Evolutionary conservation across 208 protist genomes (phyloP), one percentile per base, ranked within the genome.

Genomic region (Tetramitus jugosus): DNA sequence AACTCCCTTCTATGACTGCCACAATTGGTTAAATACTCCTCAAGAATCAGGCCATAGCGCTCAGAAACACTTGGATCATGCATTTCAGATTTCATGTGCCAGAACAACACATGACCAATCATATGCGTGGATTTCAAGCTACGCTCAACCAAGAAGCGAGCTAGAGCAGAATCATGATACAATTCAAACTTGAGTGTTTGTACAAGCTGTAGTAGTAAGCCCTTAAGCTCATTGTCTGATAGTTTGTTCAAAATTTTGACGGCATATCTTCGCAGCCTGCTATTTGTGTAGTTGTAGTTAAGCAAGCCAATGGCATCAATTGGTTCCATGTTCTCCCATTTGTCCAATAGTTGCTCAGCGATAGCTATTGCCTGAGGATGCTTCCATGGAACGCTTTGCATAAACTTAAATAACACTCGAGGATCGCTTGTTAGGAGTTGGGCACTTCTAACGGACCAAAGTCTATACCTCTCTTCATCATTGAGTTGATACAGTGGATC

Each of bases 1-100:
- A 76, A 23, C 10, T 52, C 45, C 1, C 7, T 42, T 37, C 46
- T 14, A 43, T 76, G 69, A 3, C 13, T 23, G 13, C 31, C 45
- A 42, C 33, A 56, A 43, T 40, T 43, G 40, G 45, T 53, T 35
- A 76, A 76, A 40, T 76, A 76, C 10, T 53, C 91, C 64, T 94
- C 89, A 0, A 94, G 77, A 0, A 95, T 76, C 40, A 94, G 83
- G 1, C 89, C 89, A 79, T 92, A 87, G 17, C 91, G 83, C 82
- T 94, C 90, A 35, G 81, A 82, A 46, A 92, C 89, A 42, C 64
- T 76, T 17, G 79, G 61, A 60, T 91, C 86, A 42, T 89, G 83
- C 76, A 93, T 86, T 75, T 95, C 90, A 4, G 90, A 87, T 68
- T 92, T 86, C 26, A 97, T 83, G 79, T 90, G 88, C 91, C 89